A percentile compares a stretch with the other conserved stretches of the same genome.
phyloP scores from a whole-genome alignment of 805 yeast genomes.

The Myxozyma geophila region DNA sequence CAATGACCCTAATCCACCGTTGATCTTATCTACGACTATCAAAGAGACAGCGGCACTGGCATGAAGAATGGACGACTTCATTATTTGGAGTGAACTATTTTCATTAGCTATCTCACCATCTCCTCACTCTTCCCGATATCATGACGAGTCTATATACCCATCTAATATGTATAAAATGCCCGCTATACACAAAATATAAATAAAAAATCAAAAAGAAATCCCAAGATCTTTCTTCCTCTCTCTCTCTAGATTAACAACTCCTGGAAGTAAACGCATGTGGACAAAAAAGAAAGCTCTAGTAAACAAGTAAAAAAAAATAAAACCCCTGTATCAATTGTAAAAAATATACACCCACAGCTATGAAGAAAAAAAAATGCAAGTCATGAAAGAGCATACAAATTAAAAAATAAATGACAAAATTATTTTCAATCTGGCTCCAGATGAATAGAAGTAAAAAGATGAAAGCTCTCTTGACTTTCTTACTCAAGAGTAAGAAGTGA shows the following conservation, averaged over 20 bases:
- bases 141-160: no score
- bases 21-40: no score
- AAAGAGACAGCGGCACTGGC: no score
- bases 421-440: neutral
- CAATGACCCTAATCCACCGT: no score
- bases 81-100: neutral
- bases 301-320: neutral
- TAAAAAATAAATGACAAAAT: neutral
- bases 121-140: neutral
- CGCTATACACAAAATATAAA: no score
- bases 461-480: neutral
- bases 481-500: neutral
- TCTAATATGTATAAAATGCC: neutral
- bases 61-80: no score
- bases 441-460: neutral
- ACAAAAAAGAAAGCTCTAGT: neutral
- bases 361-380: slow-evolving; percentile 4
- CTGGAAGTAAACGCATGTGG: neutral
- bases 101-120: neutral
- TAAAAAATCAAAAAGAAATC: neutral
- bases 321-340: slow-evolving; percentile 15
- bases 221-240: neutral
- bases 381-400: neutral
- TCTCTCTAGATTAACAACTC: neutral
- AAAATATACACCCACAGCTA: slow-evolving; percentile 1